These are phyloP conservation scores for Hypholoma sublateritium DNA, from an alignment of 768 basidiomycete genomes.

Conservation along the genomic window DNA sequence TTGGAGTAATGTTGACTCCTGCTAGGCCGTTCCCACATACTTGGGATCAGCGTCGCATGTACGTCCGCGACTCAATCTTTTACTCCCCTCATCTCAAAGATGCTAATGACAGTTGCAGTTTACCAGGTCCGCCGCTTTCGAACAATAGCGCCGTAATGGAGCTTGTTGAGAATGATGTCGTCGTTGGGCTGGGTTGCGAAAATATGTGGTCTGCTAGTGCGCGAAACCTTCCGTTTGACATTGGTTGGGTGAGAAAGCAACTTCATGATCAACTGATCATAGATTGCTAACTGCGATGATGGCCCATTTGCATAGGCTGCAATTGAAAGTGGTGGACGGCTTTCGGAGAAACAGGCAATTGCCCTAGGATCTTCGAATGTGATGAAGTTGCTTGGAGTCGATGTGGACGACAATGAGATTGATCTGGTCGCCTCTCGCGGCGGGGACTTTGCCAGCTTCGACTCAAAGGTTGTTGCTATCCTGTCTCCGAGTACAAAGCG, in stretches of 20 bases:
- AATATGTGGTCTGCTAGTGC: conserved; percentile 60
- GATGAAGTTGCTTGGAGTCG: conserved; percentile 37
- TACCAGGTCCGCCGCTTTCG: conserved; percentile 76
- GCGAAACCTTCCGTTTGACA: conserved; percentile 76
- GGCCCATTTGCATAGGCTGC: conserved; percentile 32
- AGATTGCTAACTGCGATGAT: neutral
- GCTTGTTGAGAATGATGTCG: conserved; percentile 68
- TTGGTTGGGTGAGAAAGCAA: conserved; percentile 68
- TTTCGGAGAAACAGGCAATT: conserved; percentile 42
- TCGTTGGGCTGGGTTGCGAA: conserved; percentile 63
- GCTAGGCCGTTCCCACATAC: conserved; percentile 66
- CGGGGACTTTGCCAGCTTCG: conserved; percentile 49
- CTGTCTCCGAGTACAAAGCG: conserved; percentile 43
- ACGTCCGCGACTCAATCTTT: conserved; percentile 19
- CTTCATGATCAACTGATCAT: neutral
- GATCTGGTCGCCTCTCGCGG: conserved; percentile 61
- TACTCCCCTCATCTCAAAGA: neutral
- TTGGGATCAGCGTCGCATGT: conserved; percentile 77
- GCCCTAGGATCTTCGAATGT: conserved; percentile 50
- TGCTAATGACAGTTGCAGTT: conserved; percentile 23
- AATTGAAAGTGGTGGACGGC: conserved; percentile 38
- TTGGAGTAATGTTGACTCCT: conserved; percentile 51
- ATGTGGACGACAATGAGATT: conserved; percentile 28
- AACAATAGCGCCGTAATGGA: conserved; percentile 50
- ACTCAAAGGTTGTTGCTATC: conserved; percentile 50